Conservation (phyloP, 75 land plant genomes). For the Pinus taeda region DNA sequence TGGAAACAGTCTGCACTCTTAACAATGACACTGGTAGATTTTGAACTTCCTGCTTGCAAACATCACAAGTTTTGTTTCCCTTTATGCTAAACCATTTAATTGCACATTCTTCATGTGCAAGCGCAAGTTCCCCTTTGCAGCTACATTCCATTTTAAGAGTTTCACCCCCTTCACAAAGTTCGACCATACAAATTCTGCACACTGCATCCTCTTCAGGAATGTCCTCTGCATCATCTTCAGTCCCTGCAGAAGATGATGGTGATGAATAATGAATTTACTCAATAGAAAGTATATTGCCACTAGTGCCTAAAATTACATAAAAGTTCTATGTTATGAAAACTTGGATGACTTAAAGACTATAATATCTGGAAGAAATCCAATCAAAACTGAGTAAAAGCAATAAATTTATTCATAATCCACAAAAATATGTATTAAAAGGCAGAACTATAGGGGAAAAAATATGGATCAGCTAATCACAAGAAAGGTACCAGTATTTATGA, state of each 20-base stretch:
- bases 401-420: background rate
- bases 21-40: constrained; percentile 70
- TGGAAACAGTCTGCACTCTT: constrained; percentile 34
- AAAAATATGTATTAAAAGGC: background rate
- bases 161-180: constrained; percentile 67
- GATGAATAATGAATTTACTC: constrained; percentile 6
- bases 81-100: constrained; percentile 79
- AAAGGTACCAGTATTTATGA: constrained; percentile 6
- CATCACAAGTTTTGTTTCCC: constrained; percentile 75
- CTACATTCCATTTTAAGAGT: constrained; percentile 77
- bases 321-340: background rate
- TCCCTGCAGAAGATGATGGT: constrained; percentile 8
- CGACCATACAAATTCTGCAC: constrained; percentile 74
- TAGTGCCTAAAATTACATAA: background rate
- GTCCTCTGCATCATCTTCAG: constrained; percentile 65
- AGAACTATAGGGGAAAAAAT: background rate
- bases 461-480: background rate
- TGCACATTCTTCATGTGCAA: constrained; percentile 79
- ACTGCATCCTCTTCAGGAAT: constrained; percentile 82
- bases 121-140: constrained; percentile 82
- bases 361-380: background rate
- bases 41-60: constrained; percentile 61
- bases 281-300: background rate
- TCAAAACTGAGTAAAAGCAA: background rate
- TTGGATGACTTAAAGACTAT: background rate